These are phyloP conservation scores for Neurospora sp. DNA, from an alignment of 495 filamentous ascomycete genomes.

Conservation along the genomic window DNA sequence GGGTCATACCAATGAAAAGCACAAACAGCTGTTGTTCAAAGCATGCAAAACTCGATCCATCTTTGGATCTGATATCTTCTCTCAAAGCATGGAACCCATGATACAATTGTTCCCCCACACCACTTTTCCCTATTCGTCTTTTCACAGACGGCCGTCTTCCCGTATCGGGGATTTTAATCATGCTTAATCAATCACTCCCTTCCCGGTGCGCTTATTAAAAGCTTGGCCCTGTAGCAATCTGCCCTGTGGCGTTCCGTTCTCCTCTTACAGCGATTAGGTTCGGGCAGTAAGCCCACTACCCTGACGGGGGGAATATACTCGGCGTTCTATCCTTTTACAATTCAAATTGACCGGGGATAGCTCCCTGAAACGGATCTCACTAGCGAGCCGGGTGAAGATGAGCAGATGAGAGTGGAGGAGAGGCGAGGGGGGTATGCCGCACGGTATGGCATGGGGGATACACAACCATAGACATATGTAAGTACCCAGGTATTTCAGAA, in stretches of 20 bases:
- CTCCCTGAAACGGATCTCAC: not conserved
- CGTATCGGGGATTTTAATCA: not conserved
- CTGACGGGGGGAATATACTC: not conserved
- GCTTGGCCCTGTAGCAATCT: not conserved
- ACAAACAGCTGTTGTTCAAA: not conserved
- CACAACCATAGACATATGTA: not conserved
- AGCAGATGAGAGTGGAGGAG: not conserved
- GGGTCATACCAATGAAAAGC: not conserved
- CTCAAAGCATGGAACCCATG: not conserved
- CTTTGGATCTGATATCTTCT: not conserved
- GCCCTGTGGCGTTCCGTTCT: not conserved
- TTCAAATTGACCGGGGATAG: not conserved
- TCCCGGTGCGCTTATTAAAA: not conserved
- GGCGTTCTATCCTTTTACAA: not conserved
- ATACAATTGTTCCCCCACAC: not conserved
- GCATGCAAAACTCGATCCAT: not conserved
- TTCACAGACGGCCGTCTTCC: not conserved
- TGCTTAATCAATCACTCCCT: not conserved
- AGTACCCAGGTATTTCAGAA: not conserved
- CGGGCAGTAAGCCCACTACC: not conserved
- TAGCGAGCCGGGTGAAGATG: not conserved
- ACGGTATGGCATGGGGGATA: not conserved
- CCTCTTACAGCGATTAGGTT: not conserved
- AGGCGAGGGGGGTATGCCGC: not conserved
- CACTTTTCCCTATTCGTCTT: not conserved